Conservation (phyloP, 139 green algal genomes). For the Closterium sp. region DNA sequence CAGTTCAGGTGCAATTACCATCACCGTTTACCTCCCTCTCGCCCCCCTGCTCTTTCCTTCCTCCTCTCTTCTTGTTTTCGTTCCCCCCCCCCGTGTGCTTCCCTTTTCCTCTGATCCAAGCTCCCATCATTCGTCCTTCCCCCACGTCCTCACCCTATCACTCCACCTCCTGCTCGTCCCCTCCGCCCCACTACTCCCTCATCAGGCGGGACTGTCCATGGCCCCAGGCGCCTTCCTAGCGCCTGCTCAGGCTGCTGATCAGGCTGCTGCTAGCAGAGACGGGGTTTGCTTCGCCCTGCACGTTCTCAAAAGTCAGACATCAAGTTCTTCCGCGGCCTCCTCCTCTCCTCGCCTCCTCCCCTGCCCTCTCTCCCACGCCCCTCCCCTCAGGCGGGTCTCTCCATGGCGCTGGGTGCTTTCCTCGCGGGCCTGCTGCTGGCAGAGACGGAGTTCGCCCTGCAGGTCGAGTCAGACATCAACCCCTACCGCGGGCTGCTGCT, state of each 20-base stretch:
- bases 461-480: conserved; percentile 97
- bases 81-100: no score
- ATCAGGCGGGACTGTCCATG: conserved; percentile 65
- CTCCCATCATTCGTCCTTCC: no score
- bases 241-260: no score
- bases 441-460: conserved; percentile 96
- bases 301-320: conserved; percentile 98
- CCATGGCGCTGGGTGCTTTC: conserved; percentile 95
- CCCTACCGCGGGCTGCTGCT: conserved; percentile 98
- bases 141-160: no score
- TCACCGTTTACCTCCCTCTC: neutral
- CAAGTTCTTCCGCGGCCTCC: conserved; percentile 85
- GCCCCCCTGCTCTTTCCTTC: neutral
- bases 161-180: no score
- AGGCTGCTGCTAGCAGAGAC: conserved; percentile 95
- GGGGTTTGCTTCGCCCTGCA: conserved; percentile 93
- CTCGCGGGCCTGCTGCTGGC: conserved; percentile 93
- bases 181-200: no score
- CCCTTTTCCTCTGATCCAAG: no score
- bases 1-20: no score
- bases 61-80: neutral
- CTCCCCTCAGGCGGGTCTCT: conserved; percentile 75
- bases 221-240: no score
- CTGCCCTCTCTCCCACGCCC: conserved; percentile 57
- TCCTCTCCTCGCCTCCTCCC: conserved; percentile 99